Conservation (phyloP, 1,284 basidiomycete species). For the Coriolopsis trogii region DNA sequence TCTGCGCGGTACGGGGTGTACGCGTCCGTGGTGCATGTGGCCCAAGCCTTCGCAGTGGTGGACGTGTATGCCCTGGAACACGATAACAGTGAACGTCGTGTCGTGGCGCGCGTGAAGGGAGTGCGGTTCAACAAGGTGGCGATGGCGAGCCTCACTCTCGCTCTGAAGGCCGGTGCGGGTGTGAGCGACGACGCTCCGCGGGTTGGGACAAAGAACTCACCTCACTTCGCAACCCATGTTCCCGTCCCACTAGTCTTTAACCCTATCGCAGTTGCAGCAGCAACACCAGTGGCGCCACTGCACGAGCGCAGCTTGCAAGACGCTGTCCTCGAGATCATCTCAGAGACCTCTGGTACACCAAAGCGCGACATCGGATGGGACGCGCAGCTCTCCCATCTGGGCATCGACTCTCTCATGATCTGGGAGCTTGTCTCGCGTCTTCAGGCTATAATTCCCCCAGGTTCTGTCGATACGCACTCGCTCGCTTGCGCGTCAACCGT, state of each 20-base stretch:
- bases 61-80: constrained; percentile 53
- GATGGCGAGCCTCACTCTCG: constrained; percentile 47
- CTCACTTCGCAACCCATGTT: neutral
- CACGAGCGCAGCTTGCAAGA: neutral
- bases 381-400: constrained; percentile 47
- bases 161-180: constrained; percentile 41
- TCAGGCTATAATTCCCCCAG: constrained; percentile 37
- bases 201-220: neutral
- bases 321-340: constrained; percentile 35
- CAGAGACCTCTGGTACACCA: constrained; percentile 46
- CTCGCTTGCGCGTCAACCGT: constrained; percentile 44
- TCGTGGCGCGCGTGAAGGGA: constrained; percentile 57
- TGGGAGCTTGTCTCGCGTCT: constrained; percentile 51
- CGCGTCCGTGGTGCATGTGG: constrained; percentile 47
- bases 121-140: constrained; percentile 60
- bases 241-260: too few species aligned
- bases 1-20: constrained; percentile 51
- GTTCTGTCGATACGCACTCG: constrained; percentile 34
- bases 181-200: neutral
- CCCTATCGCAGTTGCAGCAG: too few species aligned
- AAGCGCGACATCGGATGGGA: constrained; percentile 32
- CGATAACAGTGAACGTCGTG: constrained; percentile 30
- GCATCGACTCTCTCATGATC: constrained; percentile 59
- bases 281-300: too few species aligned
- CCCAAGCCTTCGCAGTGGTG: constrained; percentile 43